These are phyloP conservation scores for Vanrija sp. DNA, from an alignment of 1,284 basidiomycete genomes.

Conservation along the genomic window DNA sequence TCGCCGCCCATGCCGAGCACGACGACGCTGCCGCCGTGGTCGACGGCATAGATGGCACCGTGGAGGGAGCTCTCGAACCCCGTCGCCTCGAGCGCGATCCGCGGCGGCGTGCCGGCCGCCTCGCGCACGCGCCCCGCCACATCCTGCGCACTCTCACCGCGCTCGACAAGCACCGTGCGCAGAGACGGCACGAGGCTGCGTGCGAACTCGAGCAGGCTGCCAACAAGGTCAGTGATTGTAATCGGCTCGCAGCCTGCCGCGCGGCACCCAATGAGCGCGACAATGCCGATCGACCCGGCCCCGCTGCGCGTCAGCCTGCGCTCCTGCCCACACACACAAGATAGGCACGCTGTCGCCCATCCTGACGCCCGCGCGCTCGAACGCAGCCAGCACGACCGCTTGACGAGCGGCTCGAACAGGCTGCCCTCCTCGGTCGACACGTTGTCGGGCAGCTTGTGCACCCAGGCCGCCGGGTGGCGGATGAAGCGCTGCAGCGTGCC, in stretches of 20 bases:
- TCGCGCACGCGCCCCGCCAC: slow-evolving; percentile 32
- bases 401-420: slow-evolving; percentile 54
- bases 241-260: slow-evolving; percentile 56
- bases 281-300: slow-evolving; percentile 55
- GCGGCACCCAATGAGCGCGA: slow-evolving; percentile 53
- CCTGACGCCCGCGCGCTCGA: slow-evolving; percentile 52
- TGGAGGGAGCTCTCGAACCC: slow-evolving; percentile 84
- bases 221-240: slow-evolving; percentile 54
- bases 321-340: slow-evolving; percentile 39
- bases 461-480: slow-evolving; percentile 55
- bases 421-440: slow-evolving; percentile 55
- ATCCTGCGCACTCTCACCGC: slow-evolving; percentile 37
- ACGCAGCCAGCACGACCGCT: slow-evolving; percentile 55
- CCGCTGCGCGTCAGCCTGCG: slow-evolving; percentile 29
- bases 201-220: slow-evolving; percentile 54
- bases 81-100: slow-evolving; percentile 55
- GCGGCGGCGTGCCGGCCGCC: slow-evolving; percentile 34
- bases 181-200: slow-evolving; percentile 53
- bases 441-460: slow-evolving; percentile 54
- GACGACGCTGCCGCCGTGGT: neutral
- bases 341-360: slow-evolving; percentile 53
- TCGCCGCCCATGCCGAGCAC: neutral
- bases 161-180: slow-evolving; percentile 45
- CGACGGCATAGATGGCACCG: slow-evolving; percentile 61
- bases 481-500: slow-evolving; percentile 53